Conservation (phyloP, 345 rosid species). For the Hibiscus mutabilis region DNA sequence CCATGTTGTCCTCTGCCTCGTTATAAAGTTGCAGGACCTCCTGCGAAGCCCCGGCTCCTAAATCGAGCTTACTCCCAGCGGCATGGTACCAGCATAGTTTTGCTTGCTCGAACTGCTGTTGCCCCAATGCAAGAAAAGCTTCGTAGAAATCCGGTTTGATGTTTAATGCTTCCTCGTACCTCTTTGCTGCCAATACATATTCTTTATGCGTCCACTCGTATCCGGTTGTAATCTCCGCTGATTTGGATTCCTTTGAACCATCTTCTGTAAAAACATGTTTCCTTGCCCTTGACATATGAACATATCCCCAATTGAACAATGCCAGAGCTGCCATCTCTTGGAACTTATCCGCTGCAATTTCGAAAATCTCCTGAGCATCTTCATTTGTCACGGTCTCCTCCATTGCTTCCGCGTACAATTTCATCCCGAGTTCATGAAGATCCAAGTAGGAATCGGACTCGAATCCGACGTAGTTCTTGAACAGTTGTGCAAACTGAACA, state of each 20-base stretch:
- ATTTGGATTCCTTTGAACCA: constrained; percentile 47
- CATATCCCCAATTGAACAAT: constrained; percentile 92
- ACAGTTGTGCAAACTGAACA: constrained; percentile 78
- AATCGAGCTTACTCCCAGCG: constrained; percentile 52
- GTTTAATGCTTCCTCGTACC: constrained; percentile 73
- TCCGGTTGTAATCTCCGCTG: constrained; percentile 45
- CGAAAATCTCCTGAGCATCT: constrained; percentile 82
- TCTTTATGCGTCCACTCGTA: constrained; percentile 74
- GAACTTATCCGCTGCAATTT: constrained; percentile 82
- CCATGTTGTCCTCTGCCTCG: constrained; percentile 97
- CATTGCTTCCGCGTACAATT: constrained; percentile 89
- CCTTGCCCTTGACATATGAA: constrained; percentile 87
- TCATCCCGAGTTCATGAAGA: constrained; percentile 95
- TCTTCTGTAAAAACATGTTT: constrained; percentile 69
- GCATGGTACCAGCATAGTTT: constrained; percentile 92
- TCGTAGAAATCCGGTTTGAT: constrained; percentile 85
- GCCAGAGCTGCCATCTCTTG: constrained; percentile 98
- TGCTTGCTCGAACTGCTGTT: constrained; percentile 92
- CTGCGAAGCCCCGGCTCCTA: constrained; percentile 58
- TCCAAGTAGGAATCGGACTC: constrained; percentile 90
- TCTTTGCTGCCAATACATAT: constrained; percentile 62
- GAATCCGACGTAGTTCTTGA: constrained; percentile 90
- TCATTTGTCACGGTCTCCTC: constrained; percentile 82
- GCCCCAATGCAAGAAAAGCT: constrained; percentile 91
- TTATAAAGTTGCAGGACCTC: constrained; percentile 82